phyloP scores from a whole-genome alignment of 495 filamentous ascomycete species.

The Neurospora sp. region DNA sequence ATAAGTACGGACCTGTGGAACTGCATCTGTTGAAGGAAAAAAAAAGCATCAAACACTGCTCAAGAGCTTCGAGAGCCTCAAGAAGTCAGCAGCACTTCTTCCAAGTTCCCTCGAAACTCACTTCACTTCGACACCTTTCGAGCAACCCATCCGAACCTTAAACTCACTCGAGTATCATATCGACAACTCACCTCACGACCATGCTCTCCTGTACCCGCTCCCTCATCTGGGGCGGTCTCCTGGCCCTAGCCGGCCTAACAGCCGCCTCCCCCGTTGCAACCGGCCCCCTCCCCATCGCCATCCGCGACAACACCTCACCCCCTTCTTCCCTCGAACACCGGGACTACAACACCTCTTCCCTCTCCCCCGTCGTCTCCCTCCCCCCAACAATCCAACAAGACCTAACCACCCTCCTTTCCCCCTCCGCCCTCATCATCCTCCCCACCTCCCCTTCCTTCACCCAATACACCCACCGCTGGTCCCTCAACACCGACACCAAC shows the following conservation, averaged over 20 bases:
- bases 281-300: background rate
- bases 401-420: background rate
- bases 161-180: background rate
- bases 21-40: background rate
- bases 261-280: background rate
- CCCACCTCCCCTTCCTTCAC: background rate
- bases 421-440: background rate
- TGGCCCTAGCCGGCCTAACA: background rate
- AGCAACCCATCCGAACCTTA: background rate
- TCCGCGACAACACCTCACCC: background rate
- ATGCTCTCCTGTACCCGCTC: background rate
- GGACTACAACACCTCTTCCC: background rate
- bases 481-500: slow-evolving; percentile 7
- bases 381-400: background rate
- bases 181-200: background rate
- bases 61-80: background rate
- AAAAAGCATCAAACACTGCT: background rate
- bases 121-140: background rate
- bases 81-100: background rate
- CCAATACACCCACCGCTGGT: slow-evolving; percentile 1
- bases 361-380: background rate
- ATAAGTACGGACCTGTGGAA: background rate
- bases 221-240: background rate
- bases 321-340: background rate
- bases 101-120: background rate